A percentile compares a stretch with the other conserved stretches of the same genome.
These are phyloP conservation scores for Pythium inflatum DNA, from an alignment of 352 stramenopile species.

Conservation along the genomic window DNA sequence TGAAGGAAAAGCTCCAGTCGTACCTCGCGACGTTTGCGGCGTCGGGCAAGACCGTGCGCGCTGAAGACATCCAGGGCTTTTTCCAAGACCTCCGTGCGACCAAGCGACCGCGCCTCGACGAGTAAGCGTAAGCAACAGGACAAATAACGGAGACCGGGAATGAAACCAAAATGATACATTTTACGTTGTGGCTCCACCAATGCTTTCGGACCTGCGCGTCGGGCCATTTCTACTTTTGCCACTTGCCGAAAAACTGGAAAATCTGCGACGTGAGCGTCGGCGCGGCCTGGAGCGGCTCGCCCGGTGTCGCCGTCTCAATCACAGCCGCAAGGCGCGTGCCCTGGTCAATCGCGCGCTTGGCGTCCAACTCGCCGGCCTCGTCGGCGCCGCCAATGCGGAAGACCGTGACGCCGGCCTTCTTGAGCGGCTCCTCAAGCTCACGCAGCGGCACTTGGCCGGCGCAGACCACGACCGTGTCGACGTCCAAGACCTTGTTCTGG, in stretches of 20 bases:
- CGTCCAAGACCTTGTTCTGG: constrained; percentile 85
- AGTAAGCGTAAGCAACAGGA: no score
- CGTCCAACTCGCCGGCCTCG: constrained; percentile 95
- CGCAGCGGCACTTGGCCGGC: constrained; percentile 93
- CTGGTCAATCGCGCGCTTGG: constrained; percentile 98
- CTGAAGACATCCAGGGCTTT: constrained; percentile 45
- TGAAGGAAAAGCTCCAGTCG: constrained; percentile 72
- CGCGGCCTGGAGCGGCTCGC: constrained; percentile 53
- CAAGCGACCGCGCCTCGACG: constrained; percentile 2
- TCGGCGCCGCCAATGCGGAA: constrained; percentile 97
- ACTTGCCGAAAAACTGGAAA: constrained; percentile 58
- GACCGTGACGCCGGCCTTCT: constrained; percentile 75
- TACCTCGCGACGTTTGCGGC: constrained; percentile 67
- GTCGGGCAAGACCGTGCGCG: constrained; percentile 63
- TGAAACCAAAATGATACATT: no score
- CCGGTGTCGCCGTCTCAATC: constrained; percentile 82
- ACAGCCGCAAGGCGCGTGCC: constrained; percentile 85
- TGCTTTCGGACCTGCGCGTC: no score
- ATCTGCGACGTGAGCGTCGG: constrained; percentile 44
- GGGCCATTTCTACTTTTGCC: constrained; percentile 56
- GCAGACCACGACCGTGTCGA: constrained; percentile 97
- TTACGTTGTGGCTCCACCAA: no score
- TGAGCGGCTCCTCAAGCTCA: constrained; percentile 85
- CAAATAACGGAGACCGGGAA: no score
- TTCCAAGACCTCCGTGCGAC: constrained; percentile 5